Base-by-base conservation (phyloP, 148 eudicot species). In the Rhododendron simsii region DNA sequence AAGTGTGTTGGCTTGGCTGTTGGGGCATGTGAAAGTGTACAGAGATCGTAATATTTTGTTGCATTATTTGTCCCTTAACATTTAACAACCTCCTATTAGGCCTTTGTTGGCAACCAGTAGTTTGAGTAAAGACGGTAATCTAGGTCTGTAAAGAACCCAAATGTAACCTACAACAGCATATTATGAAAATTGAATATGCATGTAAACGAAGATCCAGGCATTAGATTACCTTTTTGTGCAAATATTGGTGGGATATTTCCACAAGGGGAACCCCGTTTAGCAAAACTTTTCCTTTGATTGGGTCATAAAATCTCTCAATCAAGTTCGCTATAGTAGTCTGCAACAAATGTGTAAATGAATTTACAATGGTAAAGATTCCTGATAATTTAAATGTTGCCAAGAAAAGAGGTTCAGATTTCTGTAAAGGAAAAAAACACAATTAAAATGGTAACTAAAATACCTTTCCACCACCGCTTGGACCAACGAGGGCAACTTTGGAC, bases 381-480 rank as follows among this genome's bases (percentile, higher is more conserved):
- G 20, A 23, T 82, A 45, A 10, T 82, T 16, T 39, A 37, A 61
- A 59, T 21, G 50, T 75, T n/a, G 20, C 30, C 53, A 65, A 55
- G 74, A 23, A 59, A 63, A 61, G 33, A 82, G 51, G 12, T 37
- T 63, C 26, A 41, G 85, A 83, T 83, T 23, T 67, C 10, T 41
- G 51, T 12, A n/a, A 82, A 13, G 50, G 33, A 39, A 50, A 82
- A 81, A 35, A 61, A 61, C 33, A 82, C 11, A 61, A 39, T 81
- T 33, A 20, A 16, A 57, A 23, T 35, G 71, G 39, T 20, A 81
- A 51, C 35, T 81, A 35, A 23, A 39, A 75, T 89, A 93, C 95
- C 73, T 93, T 93, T 82, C 95, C 95, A 55, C 95, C 95, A 87
- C 95, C 94, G 79, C 95, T 93, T 53, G 95, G 95, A 86, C 95